phyloP scores from a whole-genome alignment of 2,329 filamentous ascomycete species.

The Chrysoporthe austroafricana region DNA sequence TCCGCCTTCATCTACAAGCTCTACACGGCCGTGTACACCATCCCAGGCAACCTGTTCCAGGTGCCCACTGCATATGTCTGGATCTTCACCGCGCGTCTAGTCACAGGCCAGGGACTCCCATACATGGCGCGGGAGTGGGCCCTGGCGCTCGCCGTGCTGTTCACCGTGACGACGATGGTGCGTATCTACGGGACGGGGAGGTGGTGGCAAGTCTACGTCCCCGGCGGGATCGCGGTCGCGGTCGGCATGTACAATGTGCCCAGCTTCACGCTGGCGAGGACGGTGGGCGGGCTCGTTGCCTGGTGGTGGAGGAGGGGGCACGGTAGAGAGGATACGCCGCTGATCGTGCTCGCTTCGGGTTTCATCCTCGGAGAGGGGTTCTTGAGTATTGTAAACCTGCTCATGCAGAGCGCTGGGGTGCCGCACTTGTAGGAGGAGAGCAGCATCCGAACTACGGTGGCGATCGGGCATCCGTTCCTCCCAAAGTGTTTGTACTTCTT shows the following conservation, averaged over 20 bases:
- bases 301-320: slow-evolving; percentile 74
- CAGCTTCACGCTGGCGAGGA: slow-evolving; percentile 88
- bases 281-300: slow-evolving; percentile 73
- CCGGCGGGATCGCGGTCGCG: slow-evolving; percentile 93
- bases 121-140: slow-evolving; percentile 83
- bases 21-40: slow-evolving; percentile 83
- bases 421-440: slow-evolving; percentile 63
- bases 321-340: slow-evolving; percentile 66
- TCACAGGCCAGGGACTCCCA: slow-evolving; percentile 88
- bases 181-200: slow-evolving; percentile 63
- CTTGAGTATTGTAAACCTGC: slow-evolving; percentile 86
- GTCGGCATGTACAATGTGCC: slow-evolving; percentile 76
- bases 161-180: slow-evolving; percentile 70
- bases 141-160: slow-evolving; percentile 72
- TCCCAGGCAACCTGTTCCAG: slow-evolving; percentile 88
- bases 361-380: slow-evolving; percentile 93
- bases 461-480: background rate
- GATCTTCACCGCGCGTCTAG: slow-evolving; percentile 93
- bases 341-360: slow-evolving; percentile 88
- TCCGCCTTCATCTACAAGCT: slow-evolving; percentile 86
- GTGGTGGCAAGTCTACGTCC: slow-evolving; percentile 76
- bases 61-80: slow-evolving; percentile 92
- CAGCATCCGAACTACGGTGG: background rate
- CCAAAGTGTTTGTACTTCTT: background rate
- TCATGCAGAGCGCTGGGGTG: slow-evolving; percentile 76